phyloP scores from a whole-genome alignment of 2,329 filamentous ascomycete genomes.

The Pseudodiploospora longispora region DNA sequence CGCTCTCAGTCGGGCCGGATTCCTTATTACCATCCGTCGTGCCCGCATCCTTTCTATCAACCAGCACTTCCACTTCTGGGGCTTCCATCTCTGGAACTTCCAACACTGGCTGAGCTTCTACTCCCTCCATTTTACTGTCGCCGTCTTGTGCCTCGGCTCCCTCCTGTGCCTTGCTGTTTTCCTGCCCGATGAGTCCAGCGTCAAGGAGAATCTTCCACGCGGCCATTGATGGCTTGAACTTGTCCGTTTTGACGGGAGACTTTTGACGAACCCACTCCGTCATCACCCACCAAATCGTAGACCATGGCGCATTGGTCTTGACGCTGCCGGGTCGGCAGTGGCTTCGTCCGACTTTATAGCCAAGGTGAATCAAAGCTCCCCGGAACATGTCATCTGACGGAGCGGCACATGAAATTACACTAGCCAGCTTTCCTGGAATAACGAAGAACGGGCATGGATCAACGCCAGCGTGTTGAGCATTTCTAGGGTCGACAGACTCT shows the following conservation, averaged over 20 bases:
- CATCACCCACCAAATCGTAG: constrained; percentile 85
- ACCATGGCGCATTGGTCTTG: constrained; percentile 91
- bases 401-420: constrained; percentile 69
- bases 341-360: constrained; percentile 75
- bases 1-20: constrained; percentile 16
- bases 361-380: constrained; percentile 72
- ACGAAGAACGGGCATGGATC: constrained; percentile 85
- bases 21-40: constrained; percentile 15
- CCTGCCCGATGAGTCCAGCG: constrained; percentile 28
- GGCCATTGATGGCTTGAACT: constrained; percentile 60
- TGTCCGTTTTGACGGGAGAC: constrained; percentile 64
- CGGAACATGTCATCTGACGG: constrained; percentile 72
- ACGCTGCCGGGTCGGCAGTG: constrained; percentile 86
- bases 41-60: constrained; percentile 11
- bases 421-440: constrained; percentile 64
- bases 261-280: constrained; percentile 82
- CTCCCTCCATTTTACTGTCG: constrained; percentile 31
- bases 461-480: constrained; percentile 49
- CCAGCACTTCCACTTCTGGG: constrained; percentile 2
- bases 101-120: constrained; percentile 17
- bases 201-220: constrained; percentile 59
- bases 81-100: not conserved
- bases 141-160: constrained; percentile 12
- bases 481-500: constrained; percentile 28
- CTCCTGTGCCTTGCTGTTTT: constrained; percentile 21